These are phyloP conservation scores for Juglanconis oblonga DNA, from an alignment of 2,329 filamentous ascomycete genomes.

Conservation along the genomic window DNA sequence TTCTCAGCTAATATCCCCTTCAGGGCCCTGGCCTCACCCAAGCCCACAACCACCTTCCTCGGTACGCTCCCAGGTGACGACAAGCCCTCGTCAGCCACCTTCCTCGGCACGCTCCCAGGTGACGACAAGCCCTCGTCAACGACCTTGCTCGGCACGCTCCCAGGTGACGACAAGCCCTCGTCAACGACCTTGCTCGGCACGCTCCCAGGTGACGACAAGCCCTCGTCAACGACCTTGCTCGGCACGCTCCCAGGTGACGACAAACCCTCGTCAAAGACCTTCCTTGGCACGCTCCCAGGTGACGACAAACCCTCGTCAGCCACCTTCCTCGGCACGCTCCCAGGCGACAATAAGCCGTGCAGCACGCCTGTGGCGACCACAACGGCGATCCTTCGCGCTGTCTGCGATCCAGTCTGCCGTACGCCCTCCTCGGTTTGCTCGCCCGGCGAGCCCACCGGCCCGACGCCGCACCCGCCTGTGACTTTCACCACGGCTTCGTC, in stretches of 20 bases:
- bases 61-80: not conserved
- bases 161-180: not conserved
- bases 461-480: not conserved
- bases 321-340: not conserved
- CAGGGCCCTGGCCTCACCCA: not conserved
- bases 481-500: not conserved
- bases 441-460: slow-evolving; percentile 6
- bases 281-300: no score
- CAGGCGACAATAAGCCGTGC: not conserved
- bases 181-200: not conserved
- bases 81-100: not conserved
- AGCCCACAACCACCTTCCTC: not conserved
- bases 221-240: not conserved
- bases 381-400: not conserved
- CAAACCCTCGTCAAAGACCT: not conserved
- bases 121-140: no score
- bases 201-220: not conserved
- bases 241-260: not conserved
- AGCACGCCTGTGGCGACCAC: slow-evolving; percentile 4
- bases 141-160: not conserved
- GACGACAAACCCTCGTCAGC: no score
- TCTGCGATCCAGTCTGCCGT: not conserved
- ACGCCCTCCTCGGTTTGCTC: not conserved
- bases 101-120: no score
- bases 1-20: not conserved